Base-by-base conservation (phyloP, 176 grass and related monocot genomes). In the Lolium rigidum region DNA sequence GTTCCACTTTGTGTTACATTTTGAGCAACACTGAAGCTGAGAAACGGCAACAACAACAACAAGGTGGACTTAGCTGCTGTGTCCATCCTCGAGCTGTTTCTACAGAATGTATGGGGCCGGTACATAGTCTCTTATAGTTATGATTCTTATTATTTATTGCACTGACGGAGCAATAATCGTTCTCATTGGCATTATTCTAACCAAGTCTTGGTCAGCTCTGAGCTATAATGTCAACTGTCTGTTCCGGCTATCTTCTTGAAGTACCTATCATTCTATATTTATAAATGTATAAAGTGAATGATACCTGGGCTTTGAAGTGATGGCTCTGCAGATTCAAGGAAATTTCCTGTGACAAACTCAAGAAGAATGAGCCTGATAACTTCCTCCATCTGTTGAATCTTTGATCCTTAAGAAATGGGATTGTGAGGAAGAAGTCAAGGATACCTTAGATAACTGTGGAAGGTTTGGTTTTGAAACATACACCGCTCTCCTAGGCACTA, bases 221-320 rank as follows among this genome's bases (percentile, higher is more conserved):
- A 68, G 0, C 51, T 59, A 35, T 22, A 56, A 66, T 39, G 5
- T 52, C 44, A 76, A 77, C 63, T 56, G 12, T 51, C 14, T 22
- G 76, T 68, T 37, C 66, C n/a, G 3, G 0, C 16, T 3, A 76
- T 67, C 18, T 68, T 52, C 1, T 47, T 35, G 24, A 49, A 80
- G 43, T 3, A 35, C 17, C 41, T 64, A 26, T 1, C 21, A 17
- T 47, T 64, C 21, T 64, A 46, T 80, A 6, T 7, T 48, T 80
- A 10, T 60, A 74, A 74, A 60, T 78, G 70, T 49, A 62, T 26
- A 18, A 48, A 80, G 41, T 48, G 22, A 15, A 18, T 49, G 22
- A 47, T 58, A 47, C 38, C 50, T 79, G 50, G 24, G 8, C 66
- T 8, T 20, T 47, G 76, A 86, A 86, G 85, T 73, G 77, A 74